Conservation (phyloP, 805 yeast species). For the Saccharomycopsis amapae region DNA sequence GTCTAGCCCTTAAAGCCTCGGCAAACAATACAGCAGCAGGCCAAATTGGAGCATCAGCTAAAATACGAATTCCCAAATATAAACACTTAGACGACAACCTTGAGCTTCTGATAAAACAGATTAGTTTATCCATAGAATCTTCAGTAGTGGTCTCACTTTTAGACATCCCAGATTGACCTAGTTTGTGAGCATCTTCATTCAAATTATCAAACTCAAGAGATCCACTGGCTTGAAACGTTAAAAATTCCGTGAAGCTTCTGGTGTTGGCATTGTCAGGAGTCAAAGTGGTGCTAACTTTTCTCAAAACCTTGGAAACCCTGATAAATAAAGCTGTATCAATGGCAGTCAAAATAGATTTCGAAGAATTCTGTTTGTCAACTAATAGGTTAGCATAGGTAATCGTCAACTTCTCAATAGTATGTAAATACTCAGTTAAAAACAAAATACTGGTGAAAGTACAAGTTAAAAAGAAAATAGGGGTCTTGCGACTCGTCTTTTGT, state of each 20-base stretch:
- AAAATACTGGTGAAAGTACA: constrained; percentile 59
- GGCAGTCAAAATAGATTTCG: constrained; percentile 30
- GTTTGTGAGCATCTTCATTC: constrained; percentile 47
- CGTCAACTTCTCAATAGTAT: constrained; percentile 40
- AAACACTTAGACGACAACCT: constrained; percentile 50
- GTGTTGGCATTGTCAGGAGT: constrained; percentile 44
- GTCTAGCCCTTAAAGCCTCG: constrained; percentile 66
- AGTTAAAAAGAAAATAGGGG: constrained; percentile 70
- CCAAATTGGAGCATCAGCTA: constrained; percentile 86
- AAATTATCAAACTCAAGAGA: constrained; percentile 49
- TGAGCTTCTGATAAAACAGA: constrained; percentile 40
- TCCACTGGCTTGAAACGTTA: constrained; percentile 53
- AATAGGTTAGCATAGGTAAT: constrained; percentile 7
- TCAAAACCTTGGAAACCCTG: constrained; percentile 50
- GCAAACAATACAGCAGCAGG: constrained; percentile 75
- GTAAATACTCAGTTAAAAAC: constrained; percentile 55
- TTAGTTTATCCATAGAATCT: constrained; percentile 37
- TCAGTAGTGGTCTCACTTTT: constrained; percentile 31
- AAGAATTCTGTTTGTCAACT: too few species aligned
- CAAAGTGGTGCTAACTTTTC: constrained; percentile 52
- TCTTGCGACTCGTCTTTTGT: constrained; percentile 58
- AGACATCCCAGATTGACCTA: constrained; percentile 30
- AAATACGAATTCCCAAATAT: constrained; percentile 64
- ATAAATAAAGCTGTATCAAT: constrained; percentile 60
- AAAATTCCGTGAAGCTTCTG: constrained; percentile 50